Base-by-base conservation (phyloP, 768 basidiomycete species). In the Kwoniella bestiolae region DNA sequence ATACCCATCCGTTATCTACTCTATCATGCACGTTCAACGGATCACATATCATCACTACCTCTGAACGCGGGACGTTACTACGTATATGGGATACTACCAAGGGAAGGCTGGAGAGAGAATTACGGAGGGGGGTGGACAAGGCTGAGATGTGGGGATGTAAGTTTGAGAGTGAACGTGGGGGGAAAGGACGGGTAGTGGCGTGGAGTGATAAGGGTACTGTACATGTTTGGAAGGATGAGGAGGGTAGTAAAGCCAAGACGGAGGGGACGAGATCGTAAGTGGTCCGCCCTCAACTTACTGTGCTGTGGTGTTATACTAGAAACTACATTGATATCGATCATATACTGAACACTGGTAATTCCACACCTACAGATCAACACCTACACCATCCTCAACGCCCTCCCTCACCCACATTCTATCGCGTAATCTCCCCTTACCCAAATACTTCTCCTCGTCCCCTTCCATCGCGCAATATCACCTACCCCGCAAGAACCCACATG, bases 161-260 rank as follows among this genome's bases (percentile, higher is more conserved):
- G 14, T 76, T 75, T 50, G 76, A 75, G 26, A 56, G 46, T 6
- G 23, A 50, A 34, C 25, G 16, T 35, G 41, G 9, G 25, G 56
- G 38, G 11, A 68, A 68, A 56, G 75, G 72, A 1, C 56, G 69
- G 47, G 61, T 82, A 5, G 77, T 74, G 3, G 79, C 70, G 14
- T 81, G 81, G 81, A 81, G 80, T 53, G 81, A 82, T 67, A 82
- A 82, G 60, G 81, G 81, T 3, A 82, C 80, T 14, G 66, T 82
- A 8, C 81, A 82, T 65, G 73, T 81, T n/a, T 78, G 79, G 75
- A 66, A 61, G 8, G 69, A 73, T 60, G 72, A 72, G 8, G 71
- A 73, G 58, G 72, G 70, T 46, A 44, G 28, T 14, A 0, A 7
- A 51, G 8, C 47, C 5, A 35, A 49, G 18, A 21, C 25, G 31